Evolutionary conservation across 2,329 filamentous ascomycete species (phyloP), one percentile per base, ranked within the genome.

Genomic region (Corinectria fuckeliana): DNA sequence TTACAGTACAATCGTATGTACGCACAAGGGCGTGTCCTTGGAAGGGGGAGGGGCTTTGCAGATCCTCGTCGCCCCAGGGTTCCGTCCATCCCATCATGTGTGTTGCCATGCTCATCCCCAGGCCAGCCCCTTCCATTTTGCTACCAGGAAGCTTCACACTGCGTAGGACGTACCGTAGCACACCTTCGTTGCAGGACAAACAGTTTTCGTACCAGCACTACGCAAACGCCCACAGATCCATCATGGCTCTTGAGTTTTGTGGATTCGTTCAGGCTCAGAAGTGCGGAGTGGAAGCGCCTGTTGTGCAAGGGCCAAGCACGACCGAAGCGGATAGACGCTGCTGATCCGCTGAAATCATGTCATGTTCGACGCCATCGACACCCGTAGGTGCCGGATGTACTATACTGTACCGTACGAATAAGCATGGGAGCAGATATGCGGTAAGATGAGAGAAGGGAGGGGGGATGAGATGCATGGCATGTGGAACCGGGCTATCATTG

Each of bases 281-380:
- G n/a, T 28, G 41, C 34, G 45, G 36, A 45, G 53, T 52, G 21
- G 39, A 34, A 50, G 23, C 34, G n/a, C 23, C 28, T 38, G 52
- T 53, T 26, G 42, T 21, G 34, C 44, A 30, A 58, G 59, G 52
- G 56, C 53, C 42, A 49, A 21, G 48, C 34, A 42, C 20, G 18
- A 56, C 58, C 30, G 41, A 56, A 41, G 45, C 36, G 62, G 63
- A 58, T 69, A 66, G 67, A 68, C 65, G 60, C 65, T 71, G 68
- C 49, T 66, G 68, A 71, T 71, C 58, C 57, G 57, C 53, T 67
- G 62, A 63, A 63, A 60, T 69, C 62, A 67, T 64, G 28, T 53
- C 54, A 34, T 56, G 39, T 39, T 32, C 38, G 11, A 48, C 23
- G 20, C 21, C 16, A 30, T 34, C 25, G 5, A 34, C 26, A 30